Conservation (phyloP, 306 rosid genomes). For the Gastrolobium bilobum region DNA sequence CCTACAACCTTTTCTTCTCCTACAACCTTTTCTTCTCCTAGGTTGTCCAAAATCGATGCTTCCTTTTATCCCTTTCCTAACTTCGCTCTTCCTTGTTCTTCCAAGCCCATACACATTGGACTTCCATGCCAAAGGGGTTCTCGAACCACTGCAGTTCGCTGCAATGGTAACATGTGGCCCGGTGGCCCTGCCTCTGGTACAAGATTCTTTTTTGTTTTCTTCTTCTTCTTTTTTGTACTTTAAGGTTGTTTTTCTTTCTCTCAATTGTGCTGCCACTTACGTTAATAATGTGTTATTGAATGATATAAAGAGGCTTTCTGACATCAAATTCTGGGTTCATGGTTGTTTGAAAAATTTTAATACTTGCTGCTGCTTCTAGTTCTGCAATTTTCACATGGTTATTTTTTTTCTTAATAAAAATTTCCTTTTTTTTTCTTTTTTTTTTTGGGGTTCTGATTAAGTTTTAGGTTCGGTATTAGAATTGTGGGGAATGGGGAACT, state of each 20-base stretch:
- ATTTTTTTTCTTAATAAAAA: neutral
- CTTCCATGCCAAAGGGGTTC: constrained; percentile 47
- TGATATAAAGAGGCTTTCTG: constrained; percentile 1
- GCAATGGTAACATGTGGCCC: constrained; percentile 61
- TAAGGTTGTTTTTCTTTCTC: neutral
- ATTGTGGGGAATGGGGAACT: neutral
- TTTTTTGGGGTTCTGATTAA: neutral
- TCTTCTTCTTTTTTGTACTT: neutral
- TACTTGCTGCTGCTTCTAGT: neutral
- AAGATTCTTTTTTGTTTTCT: neutral
- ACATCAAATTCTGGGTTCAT: constrained; percentile 5
- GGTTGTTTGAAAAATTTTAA: neutral
- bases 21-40: constrained; percentile 34
- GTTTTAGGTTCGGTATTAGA: neutral
- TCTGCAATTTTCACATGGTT: constrained; percentile 15
- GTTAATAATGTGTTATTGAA: constrained; percentile 7
- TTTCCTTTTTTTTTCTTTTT: too few relatives aligned
- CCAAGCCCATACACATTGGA: constrained; percentile 47
- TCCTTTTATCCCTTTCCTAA: constrained; percentile 39
- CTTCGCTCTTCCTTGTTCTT: constrained; percentile 31
- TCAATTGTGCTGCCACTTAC: neutral
- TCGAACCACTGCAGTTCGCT: constrained; percentile 48
- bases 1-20: constrained; percentile 41
- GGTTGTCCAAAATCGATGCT: constrained; percentile 44
- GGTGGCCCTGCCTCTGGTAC: constrained; percentile 74